Evolutionary conservation across 2,329 filamentous ascomycete species (phyloP).

Genomic region (Parastagonospora avenae): DNA sequence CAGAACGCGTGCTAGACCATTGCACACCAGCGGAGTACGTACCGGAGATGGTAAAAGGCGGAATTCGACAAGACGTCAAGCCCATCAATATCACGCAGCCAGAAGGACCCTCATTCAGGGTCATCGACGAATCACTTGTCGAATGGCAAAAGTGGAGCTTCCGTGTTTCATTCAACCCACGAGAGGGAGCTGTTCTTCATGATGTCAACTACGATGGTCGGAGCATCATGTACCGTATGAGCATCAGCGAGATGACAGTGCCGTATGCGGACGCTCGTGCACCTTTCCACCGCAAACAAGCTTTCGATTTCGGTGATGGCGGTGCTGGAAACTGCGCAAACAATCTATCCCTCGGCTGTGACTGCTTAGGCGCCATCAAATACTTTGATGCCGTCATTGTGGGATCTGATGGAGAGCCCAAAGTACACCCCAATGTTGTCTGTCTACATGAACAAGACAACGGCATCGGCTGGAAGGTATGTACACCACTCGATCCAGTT

Average conservation of each 20-base stretch:
- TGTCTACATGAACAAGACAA: constrained; percentile 74
- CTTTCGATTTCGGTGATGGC: constrained; percentile 74
- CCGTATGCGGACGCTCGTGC: constrained; percentile 69
- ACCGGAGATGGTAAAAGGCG: constrained; percentile 47
- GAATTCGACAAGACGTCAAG: constrained; percentile 56
- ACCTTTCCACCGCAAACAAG: constrained; percentile 71
- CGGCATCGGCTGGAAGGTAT: constrained; percentile 57
- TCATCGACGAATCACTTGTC: constrained; percentile 53
- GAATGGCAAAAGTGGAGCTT: constrained; percentile 56
- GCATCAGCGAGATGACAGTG: constrained; percentile 71
- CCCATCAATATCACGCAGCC: constrained; percentile 75
- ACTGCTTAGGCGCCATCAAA: constrained; percentile 71
- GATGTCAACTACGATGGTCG: constrained; percentile 71
- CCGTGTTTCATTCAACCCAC: constrained; percentile 46
- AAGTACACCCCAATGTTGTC: constrained; percentile 63
- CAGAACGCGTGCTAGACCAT: constrained; percentile 50
- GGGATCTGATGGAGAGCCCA: constrained; percentile 60
- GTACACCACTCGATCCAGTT: neutral
- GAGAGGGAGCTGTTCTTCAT: constrained; percentile 72
- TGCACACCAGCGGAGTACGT: constrained; percentile 59
- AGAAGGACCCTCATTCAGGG: constrained; percentile 69
- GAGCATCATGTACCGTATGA: constrained; percentile 69
- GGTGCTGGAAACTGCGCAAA: constrained; percentile 71
- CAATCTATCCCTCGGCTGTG: constrained; percentile 69
- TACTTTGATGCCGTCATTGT: constrained; percentile 66